A percentile compares a stretch with the other conserved stretches of the same genome.
Evolutionary conservation across 2,329 filamentous ascomycete species (phyloP).

Genomic region (Verticillium isaacii): DNA sequence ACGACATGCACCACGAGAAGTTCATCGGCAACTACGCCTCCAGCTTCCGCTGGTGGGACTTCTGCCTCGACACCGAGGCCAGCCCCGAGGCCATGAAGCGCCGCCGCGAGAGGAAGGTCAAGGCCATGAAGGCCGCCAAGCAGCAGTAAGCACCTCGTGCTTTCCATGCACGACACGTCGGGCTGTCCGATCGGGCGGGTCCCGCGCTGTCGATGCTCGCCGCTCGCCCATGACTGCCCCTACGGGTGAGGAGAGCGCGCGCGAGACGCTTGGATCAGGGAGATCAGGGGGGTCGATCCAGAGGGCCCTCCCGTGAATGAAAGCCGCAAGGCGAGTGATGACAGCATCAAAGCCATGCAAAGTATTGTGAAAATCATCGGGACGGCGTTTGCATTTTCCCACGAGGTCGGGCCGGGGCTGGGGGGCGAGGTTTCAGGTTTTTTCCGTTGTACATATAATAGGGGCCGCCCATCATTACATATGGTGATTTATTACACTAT

Average conservation of each 20-base stretch:
- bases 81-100: conserved; percentile 81
- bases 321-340: neutral
- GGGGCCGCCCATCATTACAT: conserved; percentile 6
- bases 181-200: neutral
- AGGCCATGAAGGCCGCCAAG: conserved; percentile 63
- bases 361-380: conserved; percentile 7
- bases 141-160: conserved; percentile 46
- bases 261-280: neutral
- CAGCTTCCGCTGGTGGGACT: conserved; percentile 99
- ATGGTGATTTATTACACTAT: conserved; percentile 3
- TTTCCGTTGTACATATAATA: conserved; percentile 9
- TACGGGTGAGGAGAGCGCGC: too few species aligned
- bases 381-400: conserved; percentile 10
- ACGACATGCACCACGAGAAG: conserved; percentile 95
- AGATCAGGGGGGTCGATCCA: neutral
- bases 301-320: conserved; percentile 2
- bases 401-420: neutral
- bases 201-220: too few species aligned
- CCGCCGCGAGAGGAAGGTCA: conserved; percentile 73
- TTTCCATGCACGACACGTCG: neutral
- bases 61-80: conserved; percentile 86
- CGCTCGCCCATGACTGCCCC: too few species aligned
- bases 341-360: conserved; percentile 5
- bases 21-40: conserved; percentile 98
- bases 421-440: conserved; percentile 6